Percentiles rank a stretch among this genome's conserved stretches.
Evolutionary conservation across 1,139 yeast genomes (phyloP).

Genomic region (Yamadazyma oceani): DNA sequence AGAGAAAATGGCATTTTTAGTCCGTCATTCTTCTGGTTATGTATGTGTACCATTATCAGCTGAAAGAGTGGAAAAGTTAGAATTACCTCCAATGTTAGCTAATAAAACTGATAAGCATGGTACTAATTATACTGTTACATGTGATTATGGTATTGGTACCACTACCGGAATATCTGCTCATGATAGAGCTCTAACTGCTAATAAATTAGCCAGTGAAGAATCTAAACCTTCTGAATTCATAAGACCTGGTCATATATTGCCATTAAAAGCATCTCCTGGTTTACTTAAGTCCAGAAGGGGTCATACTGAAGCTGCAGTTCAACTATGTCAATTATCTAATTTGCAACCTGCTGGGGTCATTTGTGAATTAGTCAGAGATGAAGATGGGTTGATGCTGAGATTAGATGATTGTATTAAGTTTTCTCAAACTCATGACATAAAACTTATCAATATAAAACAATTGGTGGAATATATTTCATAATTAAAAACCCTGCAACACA

Average conservation of each 20-base stretch:
- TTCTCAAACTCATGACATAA: conserved; percentile 60
- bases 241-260: conserved; percentile 93
- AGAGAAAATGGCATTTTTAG: conserved; percentile 91
- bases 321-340: conserved; percentile 75
- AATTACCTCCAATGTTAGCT: conserved; percentile 76
- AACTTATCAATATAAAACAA: conserved; percentile 79
- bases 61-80: conserved; percentile 74
- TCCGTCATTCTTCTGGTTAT: conserved; percentile 86
- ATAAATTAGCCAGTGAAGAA: conserved; percentile 61
- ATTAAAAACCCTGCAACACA: too few species aligned
- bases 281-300: conserved; percentile 82
- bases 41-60: conserved; percentile 88
- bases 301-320: conserved; percentile 98
- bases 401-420: conserved; percentile 80
- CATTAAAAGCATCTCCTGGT: conserved; percentile 88
- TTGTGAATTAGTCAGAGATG: conserved; percentile 90
- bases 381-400: conserved; percentile 96
- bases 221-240: conserved; percentile 65
- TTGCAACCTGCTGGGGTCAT: conserved; percentile 87
- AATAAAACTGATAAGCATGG: conserved; percentile 82
- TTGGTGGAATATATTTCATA: conserved; percentile 55
- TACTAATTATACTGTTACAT: conserved; percentile 94
- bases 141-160: conserved; percentile 81
- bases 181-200: conserved; percentile 86
- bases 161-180: conserved; percentile 98